Evolutionary conservation across 2,329 filamentous ascomycete genomes (phyloP).

Genomic region (Setomelanomma holmii): DNA sequence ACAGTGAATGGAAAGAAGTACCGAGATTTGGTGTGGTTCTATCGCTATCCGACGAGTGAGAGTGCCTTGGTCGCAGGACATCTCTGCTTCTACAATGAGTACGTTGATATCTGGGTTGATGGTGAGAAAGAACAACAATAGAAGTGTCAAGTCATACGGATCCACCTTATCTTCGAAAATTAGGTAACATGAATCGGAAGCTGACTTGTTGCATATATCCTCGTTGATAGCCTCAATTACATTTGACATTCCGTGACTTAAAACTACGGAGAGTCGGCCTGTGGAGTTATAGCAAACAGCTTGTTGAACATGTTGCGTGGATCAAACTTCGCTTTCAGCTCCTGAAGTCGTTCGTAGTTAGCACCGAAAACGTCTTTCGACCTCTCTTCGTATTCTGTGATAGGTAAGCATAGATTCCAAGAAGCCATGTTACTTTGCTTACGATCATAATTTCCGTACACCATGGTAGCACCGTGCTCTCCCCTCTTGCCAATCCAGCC

Average conservation of each 20-base stretch:
- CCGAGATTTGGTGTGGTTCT: constrained; percentile 69
- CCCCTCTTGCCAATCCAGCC: constrained; percentile 13
- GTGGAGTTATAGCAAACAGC: constrained; percentile 8
- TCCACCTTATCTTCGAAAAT: no score
- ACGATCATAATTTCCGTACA: constrained; percentile 16
- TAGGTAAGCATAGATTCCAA: no score
- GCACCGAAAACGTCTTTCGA: constrained; percentile 11
- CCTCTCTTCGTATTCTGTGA: constrained; percentile 11
- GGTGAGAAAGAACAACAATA: constrained; percentile 52
- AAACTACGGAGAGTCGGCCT: neutral
- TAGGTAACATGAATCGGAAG: no score
- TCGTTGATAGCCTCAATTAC: no score
- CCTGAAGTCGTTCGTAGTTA: constrained; percentile 11
- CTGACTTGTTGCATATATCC: no score
- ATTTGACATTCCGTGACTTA: no score
- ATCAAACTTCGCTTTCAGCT: constrained; percentile 14
- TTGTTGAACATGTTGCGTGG: constrained; percentile 11
- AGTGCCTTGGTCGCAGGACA: constrained; percentile 62
- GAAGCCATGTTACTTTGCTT: no score
- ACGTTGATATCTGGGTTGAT: constrained; percentile 68
- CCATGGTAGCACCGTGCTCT: constrained; percentile 10
- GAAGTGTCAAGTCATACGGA: neutral
- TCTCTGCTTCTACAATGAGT: constrained; percentile 73
- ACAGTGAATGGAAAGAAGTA: constrained; percentile 54
- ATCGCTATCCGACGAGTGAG: constrained; percentile 64